Percentiles rank a stretch among this genome's conserved stretches.
Evolutionary conservation across 2,329 filamentous ascomycete genomes (phyloP).

Genomic region (Aspergillus luchuensis): DNA sequence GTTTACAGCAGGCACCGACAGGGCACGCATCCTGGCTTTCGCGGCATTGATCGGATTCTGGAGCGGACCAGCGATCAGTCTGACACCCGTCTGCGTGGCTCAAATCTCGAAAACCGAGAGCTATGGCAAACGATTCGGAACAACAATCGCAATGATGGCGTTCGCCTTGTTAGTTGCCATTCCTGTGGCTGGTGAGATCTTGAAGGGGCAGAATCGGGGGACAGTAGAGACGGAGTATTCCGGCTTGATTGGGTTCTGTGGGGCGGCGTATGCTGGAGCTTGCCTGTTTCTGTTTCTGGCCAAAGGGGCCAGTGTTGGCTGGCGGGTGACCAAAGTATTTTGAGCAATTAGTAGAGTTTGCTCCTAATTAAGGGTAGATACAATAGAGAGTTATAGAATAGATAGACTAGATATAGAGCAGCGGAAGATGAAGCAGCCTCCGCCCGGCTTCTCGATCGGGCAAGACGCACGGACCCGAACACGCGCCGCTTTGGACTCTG

Average conservation of each 20-base stretch:
- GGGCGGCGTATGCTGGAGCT: slow-evolving; percentile 32
- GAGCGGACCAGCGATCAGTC: slow-evolving; percentile 29
- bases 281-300: slow-evolving; percentile 4
- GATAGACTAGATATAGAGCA: neutral
- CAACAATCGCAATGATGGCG: slow-evolving; percentile 20
- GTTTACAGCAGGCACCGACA: slow-evolving; percentile 18
- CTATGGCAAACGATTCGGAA: slow-evolving; percentile 29
- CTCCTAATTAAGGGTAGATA: too few relatives aligned
- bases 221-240: slow-evolving; percentile 12
- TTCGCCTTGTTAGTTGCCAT: slow-evolving; percentile 24
- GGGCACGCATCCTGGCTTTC: slow-evolving; percentile 27
- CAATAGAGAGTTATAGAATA: too few relatives aligned
- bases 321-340: neutral
- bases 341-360: neutral
- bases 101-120: slow-evolving; percentile 33
- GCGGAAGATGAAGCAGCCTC: neutral
- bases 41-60: slow-evolving; percentile 27
- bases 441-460: neutral
- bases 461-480: neutral
- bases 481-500: neutral
- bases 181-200: slow-evolving; percentile 28
- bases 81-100: slow-evolving; percentile 33
- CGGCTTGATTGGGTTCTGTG: slow-evolving; percentile 21
- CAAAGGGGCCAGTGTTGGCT: slow-evolving; percentile 6
- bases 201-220: slow-evolving; percentile 17